Evolutionary conservation across 345 rosid genomes (phyloP).

Genomic region (Noccaea caerulescens): DNA sequence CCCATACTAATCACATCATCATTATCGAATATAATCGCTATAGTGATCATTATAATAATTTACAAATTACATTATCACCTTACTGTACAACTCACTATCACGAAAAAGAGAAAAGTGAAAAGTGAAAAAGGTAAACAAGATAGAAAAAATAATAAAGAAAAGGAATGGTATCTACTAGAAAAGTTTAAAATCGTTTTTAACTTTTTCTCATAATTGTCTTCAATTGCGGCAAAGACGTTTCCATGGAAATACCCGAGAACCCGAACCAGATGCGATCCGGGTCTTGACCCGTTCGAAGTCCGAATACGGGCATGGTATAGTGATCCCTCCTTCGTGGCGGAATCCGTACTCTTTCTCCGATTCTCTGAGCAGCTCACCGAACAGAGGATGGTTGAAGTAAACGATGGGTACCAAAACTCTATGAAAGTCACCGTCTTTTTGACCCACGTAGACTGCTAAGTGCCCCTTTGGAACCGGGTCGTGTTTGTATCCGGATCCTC

Average conservation of each 20-base stretch:
- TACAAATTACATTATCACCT: conserved; percentile 41
- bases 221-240: conserved; percentile 41
- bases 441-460: conserved; percentile 83
- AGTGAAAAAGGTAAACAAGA: conserved; percentile 11
- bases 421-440: conserved; percentile 69
- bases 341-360: conserved; percentile 88
- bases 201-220: conserved; percentile 32
- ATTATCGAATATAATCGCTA: conserved; percentile 19
- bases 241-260: conserved; percentile 51
- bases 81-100: conserved; percentile 19
- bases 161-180: conserved; percentile 18
- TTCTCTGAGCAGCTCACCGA: conserved; percentile 70
- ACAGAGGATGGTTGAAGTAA: conserved; percentile 91
- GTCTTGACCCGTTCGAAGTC: conserved; percentile 83
- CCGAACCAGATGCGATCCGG: conserved; percentile 62
- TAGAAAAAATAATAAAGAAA: conserved; percentile 24
- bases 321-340: conserved; percentile 79
- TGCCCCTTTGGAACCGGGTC: conserved; percentile 72
- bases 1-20: conserved; percentile 41
- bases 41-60: conserved; percentile 22
- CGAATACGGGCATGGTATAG: conserved; percentile 81
- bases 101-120: conserved; percentile 23
- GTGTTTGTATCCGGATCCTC: conserved; percentile 47
- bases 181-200: conserved; percentile 1
- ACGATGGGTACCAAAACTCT: conserved; percentile 85